Evolutionary conservation across 2,329 filamentous ascomycete genomes (phyloP).

Genomic region (Didymella sp.): DNA sequence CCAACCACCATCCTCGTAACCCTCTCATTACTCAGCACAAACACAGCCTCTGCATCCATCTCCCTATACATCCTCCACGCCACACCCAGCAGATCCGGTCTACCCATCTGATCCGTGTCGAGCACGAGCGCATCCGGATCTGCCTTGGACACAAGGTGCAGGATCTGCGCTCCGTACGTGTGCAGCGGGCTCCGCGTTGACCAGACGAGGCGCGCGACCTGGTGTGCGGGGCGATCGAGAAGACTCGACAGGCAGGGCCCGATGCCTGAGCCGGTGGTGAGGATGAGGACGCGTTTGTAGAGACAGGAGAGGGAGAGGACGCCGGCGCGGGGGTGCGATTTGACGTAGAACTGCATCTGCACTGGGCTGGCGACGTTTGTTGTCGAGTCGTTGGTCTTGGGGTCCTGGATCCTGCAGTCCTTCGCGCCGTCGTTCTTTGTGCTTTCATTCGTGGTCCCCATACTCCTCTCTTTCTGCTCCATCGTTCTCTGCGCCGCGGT

Average conservation of each 20-base stretch:
- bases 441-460: too few species aligned
- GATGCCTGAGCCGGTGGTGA: conserved; percentile 48
- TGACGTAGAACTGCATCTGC: conserved; percentile 35
- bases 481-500: conserved; percentile 12
- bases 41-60: conserved; percentile 68
- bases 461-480: not conserved
- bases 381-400: not conserved
- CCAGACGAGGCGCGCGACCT: conserved; percentile 71
- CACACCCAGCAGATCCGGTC: conserved; percentile 66
- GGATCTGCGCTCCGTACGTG: conserved; percentile 67
- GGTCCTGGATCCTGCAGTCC: too few species aligned
- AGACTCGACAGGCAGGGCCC: conserved; percentile 58
- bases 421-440: too few species aligned
- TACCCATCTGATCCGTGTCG: conserved; percentile 67
- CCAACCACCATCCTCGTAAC: conserved; percentile 74
- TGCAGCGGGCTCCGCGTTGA: conserved; percentile 66
- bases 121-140: conserved; percentile 71
- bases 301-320: conserved; percentile 42
- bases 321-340: conserved; percentile 39
- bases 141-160: conserved; percentile 62
- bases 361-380: not conserved
- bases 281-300: conserved; percentile 41
- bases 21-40: conserved; percentile 73
- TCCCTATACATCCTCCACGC: conserved; percentile 59
- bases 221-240: conserved; percentile 57